Base-by-base conservation (phyloP, 805 yeast species). In the Yamadazyma paraphyllophila region DNA sequence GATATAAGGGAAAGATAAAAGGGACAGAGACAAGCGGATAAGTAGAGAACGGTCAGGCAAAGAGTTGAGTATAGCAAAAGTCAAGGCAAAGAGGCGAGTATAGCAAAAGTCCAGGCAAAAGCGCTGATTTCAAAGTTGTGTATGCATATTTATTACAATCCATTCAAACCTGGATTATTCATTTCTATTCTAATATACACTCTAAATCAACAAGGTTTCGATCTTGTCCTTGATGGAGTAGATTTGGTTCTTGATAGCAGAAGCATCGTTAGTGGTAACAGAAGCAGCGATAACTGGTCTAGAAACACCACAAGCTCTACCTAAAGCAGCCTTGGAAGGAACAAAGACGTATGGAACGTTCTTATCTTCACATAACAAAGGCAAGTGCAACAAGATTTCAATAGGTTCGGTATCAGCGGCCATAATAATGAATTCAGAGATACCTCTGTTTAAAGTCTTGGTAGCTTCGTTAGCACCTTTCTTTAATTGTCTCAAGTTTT, bases 391-490 rank as follows among this genome's bases (percentile, higher is more conserved):
- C 66, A 94, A 83, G 72, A 94, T 92, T 78, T 94, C 99, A 66
- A 94, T 91, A 62, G 99, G 99, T 76, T 91, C 96, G 63, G 99
- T 90, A 69, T 94, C 99, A 61, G 99, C 99, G 57, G 99, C 99
- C 97, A 94, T 89, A 77, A 92, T 88, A 73, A 92, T 91, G 81
- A 92, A 92, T 78, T 92, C 99, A 62, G 97, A 88, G 65, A 92
- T 92, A 84, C 99, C 99, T 81, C 98, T 88, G 87, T 92, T 92
- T 76, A 92, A 82, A 62, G 97, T 92, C 82, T 92, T 92, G 76
- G 97, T 94, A 65, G 98, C 96, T 78, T 94, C 99, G 73, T 94
- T 94, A 60, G 99, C 99, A 75, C 99, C 99, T 75, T 94, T 94
- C 82, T 94, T 94, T 73, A 94, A 83, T 77, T 94, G 99, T 80